These are phyloP conservation scores for Saccharomyces hybrid DNA, from an alignment of 1,139 yeast genomes.

Conservation along the genomic window DNA sequence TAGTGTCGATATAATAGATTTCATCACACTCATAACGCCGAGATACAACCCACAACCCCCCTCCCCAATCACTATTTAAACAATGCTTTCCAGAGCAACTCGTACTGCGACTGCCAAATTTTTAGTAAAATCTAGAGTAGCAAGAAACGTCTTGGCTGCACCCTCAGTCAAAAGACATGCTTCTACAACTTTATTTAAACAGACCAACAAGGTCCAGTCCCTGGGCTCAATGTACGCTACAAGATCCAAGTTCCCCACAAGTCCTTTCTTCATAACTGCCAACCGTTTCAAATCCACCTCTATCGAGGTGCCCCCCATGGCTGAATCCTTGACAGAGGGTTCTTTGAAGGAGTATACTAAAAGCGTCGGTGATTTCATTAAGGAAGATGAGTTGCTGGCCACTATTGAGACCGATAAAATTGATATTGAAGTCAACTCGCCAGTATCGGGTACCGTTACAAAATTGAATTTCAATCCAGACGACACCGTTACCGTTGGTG, in stretches of 20 bases:
- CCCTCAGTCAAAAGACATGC: neutral
- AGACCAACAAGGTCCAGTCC: neutral
- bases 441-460: conserved; percentile 81
- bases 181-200: conserved; percentile 4
- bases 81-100: conserved; percentile 1
- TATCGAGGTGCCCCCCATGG: conserved; percentile 97
- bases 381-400: conserved; percentile 84
- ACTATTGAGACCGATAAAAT: conserved; percentile 98
- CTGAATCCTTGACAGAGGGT: conserved; percentile 97
- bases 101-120: conserved; percentile 1
- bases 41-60: too few relatives aligned
- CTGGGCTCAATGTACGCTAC: neutral
- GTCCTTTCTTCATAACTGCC: neutral
- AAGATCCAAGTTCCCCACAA: neutral
- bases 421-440: conserved; percentile 94
- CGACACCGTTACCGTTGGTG: conserved; percentile 95
- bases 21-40: too few relatives aligned
- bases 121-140: neutral
- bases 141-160: neutral
- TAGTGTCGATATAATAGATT: too few relatives aligned
- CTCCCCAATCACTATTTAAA: neutral
- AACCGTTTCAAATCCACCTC: conserved; percentile 32
- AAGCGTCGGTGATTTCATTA: conserved; percentile 82
- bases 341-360: conserved; percentile 74
- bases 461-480: conserved; percentile 80